Base-by-base conservation (phyloP, 163 green algal species). In the Picocystis sp. region DNA sequence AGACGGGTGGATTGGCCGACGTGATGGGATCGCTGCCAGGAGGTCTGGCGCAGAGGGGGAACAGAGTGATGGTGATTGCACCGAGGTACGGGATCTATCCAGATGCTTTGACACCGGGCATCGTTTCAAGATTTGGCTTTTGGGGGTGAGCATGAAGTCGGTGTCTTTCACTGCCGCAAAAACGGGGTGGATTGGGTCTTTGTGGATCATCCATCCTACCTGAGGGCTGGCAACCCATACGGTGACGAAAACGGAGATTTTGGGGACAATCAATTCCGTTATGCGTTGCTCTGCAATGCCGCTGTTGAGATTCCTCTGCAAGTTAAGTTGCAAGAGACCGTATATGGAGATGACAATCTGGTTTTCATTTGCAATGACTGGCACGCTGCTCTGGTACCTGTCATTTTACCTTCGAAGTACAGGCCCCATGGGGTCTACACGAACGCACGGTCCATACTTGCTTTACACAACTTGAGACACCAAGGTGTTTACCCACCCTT, bases 381-480 rank as follows among this genome's bases (percentile, higher is more conserved):
- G 86, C 86, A 96, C 65, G 82, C 83, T 29, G 73, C 75, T n/a
- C 59, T 96, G 44, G 70, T 94, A 55, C 86, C 86, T 1, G 74
- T 92, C 23, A 81, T 82, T 65, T 53, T 83, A 15, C 81, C 92
- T 79, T 86, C 78, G 2, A 84, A 94, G 66, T 98, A 97, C 73
- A 74, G 87, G n/a, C 84, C 94, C 61, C 72, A 92, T 53, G 82
- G 78, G 46, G 75, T 94, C 70, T 83, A 93, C 70, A 76, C 75
- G 56, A 94, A 79, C 59, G 76, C 87, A 2, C 82, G 89, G 43
- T 82, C 77, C 22, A 60, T 91, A 44, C 78, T 96, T 47, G 78
- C 95, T 14, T 78, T 98, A 56, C 89, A 98, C 77, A 98, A 98
- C 75, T 91, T 97, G 57, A 83, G 83, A 17, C 83, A 93, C 72